Conservation (phyloP, 2,329 filamentous ascomycete genomes). For the Sporothrix humicola region DNA sequence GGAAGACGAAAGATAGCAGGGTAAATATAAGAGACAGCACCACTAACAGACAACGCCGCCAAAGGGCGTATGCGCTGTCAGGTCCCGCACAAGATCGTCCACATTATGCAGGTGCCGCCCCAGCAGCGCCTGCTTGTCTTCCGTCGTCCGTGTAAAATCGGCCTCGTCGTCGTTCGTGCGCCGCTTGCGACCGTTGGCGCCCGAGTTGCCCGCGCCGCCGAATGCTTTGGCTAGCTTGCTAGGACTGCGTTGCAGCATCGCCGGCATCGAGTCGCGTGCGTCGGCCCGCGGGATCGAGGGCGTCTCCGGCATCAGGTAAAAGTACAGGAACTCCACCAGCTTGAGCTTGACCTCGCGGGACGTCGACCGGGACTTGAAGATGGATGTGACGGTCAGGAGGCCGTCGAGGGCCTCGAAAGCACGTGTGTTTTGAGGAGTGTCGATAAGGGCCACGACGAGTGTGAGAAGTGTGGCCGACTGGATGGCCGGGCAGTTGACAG, state of each 20-base stretch:
- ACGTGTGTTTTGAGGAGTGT: slow-evolving; percentile 84
- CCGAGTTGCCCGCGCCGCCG: slow-evolving; percentile 44
- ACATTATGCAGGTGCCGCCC: slow-evolving; percentile 81
- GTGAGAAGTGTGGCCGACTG: slow-evolving; percentile 89
- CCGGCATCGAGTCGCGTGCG: slow-evolving; percentile 49
- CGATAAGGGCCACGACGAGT: slow-evolving; percentile 85
- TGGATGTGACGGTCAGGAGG: slow-evolving; percentile 84
- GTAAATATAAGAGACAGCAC: background rate
- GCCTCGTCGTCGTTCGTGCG: slow-evolving; percentile 36
- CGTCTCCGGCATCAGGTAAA: slow-evolving; percentile 95
- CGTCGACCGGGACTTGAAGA: slow-evolving; percentile 89
- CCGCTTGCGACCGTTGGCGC: slow-evolving; percentile 30
- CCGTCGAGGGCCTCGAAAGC: slow-evolving; percentile 93
- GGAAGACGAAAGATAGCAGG: background rate
- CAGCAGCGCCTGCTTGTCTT: slow-evolving; percentile 81
- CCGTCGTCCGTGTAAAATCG: slow-evolving; percentile 66
- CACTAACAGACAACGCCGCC: slow-evolving; percentile 60
- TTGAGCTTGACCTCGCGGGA: slow-evolving; percentile 90
- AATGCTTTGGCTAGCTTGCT: slow-evolving; percentile 70
- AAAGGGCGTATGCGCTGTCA: slow-evolving; percentile 79
- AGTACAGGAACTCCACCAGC: slow-evolving; percentile 96
- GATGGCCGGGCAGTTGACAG: slow-evolving; percentile 87
- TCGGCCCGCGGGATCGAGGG: slow-evolving; percentile 60
- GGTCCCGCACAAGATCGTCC: slow-evolving; percentile 81
- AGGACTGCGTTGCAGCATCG: slow-evolving; percentile 68